These are phyloP conservation scores for Trifolium pratense DNA, from an alignment of 306 rosid species.

Conservation along the genomic window DNA sequence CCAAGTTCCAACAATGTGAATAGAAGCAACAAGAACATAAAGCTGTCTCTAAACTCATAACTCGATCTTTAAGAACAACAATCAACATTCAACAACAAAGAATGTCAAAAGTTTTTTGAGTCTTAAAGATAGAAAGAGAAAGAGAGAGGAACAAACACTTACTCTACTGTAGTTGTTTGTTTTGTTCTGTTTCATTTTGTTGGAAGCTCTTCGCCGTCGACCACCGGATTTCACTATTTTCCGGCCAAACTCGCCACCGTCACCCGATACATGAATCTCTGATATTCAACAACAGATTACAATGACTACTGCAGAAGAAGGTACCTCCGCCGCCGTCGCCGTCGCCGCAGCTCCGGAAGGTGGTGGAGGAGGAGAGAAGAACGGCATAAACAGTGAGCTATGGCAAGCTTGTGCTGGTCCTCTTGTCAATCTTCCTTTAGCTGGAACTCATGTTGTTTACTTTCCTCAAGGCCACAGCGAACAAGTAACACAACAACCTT, in stretches of 20 bases:
- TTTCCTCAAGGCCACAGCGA: slow-evolving; percentile 98
- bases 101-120: neutral
- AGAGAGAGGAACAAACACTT: too few species aligned
- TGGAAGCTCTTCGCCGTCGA: neutral
- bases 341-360: neutral
- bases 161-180: too few species aligned
- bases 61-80: neutral
- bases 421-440: slow-evolving; percentile 79
- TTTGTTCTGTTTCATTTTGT: too few species aligned
- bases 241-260: neutral
- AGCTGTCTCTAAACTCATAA: neutral
- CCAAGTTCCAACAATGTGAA: slow-evolving; percentile 3
- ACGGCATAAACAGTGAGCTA: slow-evolving; percentile 77
- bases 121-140: too few species aligned
- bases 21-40: neutral
- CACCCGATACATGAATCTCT: neutral
- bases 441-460: slow-evolving; percentile 86
- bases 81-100: too few species aligned
- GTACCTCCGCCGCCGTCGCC: neutral
- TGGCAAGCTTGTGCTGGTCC: slow-evolving; percentile 99
- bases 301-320: neutral
- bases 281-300: neutral
- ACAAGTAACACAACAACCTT: slow-evolving; percentile 43
- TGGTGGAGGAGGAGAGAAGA: slow-evolving; percentile 53
- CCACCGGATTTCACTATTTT: neutral